A percentile compares a stretch with the other conserved stretches of the same genome.
These are phyloP conservation scores for Hypoxylon sp. DNA, from an alignment of 2,329 filamentous ascomycete species.

Conservation along the genomic window DNA sequence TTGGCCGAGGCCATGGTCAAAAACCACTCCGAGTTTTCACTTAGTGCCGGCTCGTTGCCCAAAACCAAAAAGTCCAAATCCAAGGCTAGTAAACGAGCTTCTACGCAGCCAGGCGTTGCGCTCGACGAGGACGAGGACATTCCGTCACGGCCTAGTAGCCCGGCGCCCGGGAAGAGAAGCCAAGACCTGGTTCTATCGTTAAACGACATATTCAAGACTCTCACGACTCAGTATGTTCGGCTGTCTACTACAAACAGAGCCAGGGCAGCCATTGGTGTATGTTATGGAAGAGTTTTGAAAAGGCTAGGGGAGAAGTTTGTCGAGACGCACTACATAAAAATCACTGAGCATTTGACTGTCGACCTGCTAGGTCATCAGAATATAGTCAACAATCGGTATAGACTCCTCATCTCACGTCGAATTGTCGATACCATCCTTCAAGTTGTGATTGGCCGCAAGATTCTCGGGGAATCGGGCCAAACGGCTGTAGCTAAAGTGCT, in stretches of 20 bases:
- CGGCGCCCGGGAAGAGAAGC: conserved; percentile 77
- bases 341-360: conserved; percentile 83
- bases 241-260: conserved; percentile 83
- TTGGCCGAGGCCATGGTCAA: conserved; percentile 87
- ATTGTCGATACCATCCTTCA: conserved; percentile 89
- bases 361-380: conserved; percentile 84
- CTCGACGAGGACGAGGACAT: conserved; percentile 82
- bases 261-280: conserved; percentile 86
- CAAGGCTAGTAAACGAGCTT: conserved; percentile 69
- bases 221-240: conserved; percentile 86
- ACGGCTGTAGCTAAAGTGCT: conserved; percentile 84
- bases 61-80: conserved; percentile 76
- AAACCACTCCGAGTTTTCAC: conserved; percentile 76
- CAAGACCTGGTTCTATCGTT: conserved; percentile 82
- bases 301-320: conserved; percentile 86
- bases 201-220: conserved; percentile 80
- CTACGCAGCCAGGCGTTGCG: conserved; percentile 71
- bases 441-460: conserved; percentile 82
- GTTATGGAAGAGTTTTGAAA: conserved; percentile 85
- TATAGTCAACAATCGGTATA: conserved; percentile 87
- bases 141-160: conserved; percentile 77
- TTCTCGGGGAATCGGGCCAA: conserved; percentile 92
- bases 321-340: conserved; percentile 84
- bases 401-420: conserved; percentile 85
- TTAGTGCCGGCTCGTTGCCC: conserved; percentile 62